Evolutionary conservation across 2,329 filamentous ascomycete genomes (phyloP).

Genomic region (Claviceps monticola): DNA sequence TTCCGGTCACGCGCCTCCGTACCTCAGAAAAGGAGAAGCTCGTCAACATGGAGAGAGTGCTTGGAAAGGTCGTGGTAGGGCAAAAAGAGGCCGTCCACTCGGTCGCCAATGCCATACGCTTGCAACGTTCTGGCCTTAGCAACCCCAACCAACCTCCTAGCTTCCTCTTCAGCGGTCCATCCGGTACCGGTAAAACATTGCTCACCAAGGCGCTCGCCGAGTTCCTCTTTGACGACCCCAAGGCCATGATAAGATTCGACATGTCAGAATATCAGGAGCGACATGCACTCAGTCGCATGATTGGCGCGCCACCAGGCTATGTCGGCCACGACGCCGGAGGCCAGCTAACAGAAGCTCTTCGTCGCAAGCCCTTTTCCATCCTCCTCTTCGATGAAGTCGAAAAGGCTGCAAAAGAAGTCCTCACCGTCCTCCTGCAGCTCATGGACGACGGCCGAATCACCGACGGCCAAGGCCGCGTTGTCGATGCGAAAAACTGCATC

Average conservation of each 20-base stretch:
- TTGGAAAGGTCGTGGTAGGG: slow-evolving; percentile 75
- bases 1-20: slow-evolving; percentile 84
- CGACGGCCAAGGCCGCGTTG: slow-evolving; percentile 86
- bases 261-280: slow-evolving; percentile 99
- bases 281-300: slow-evolving; percentile 91
- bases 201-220: slow-evolving; percentile 94
- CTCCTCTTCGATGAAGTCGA: slow-evolving; percentile 96
- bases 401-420: slow-evolving; percentile 93
- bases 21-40: slow-evolving; percentile 97
- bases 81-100: slow-evolving; percentile 87
- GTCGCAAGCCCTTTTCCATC: slow-evolving; percentile 93
- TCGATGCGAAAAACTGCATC: slow-evolving; percentile 96
- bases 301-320: slow-evolving; percentile 91
- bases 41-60: slow-evolving; percentile 86
- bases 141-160: slow-evolving; percentile 96
- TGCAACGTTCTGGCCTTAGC: slow-evolving; percentile 84
- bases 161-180: slow-evolving; percentile 97
- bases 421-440: slow-evolving; percentile 94
- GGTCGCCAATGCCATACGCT: slow-evolving; percentile 88
- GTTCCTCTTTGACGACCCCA: slow-evolving; percentile 93
- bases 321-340: slow-evolving; percentile 93
- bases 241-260: slow-evolving; percentile 97
- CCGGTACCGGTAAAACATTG: slow-evolving; percentile 93
- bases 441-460: slow-evolving; percentile 99
- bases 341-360: slow-evolving; percentile 87